These are phyloP conservation scores for Daldinia vernicosa DNA, from an alignment of 495 filamentous ascomycete genomes.

Conservation along the genomic window DNA sequence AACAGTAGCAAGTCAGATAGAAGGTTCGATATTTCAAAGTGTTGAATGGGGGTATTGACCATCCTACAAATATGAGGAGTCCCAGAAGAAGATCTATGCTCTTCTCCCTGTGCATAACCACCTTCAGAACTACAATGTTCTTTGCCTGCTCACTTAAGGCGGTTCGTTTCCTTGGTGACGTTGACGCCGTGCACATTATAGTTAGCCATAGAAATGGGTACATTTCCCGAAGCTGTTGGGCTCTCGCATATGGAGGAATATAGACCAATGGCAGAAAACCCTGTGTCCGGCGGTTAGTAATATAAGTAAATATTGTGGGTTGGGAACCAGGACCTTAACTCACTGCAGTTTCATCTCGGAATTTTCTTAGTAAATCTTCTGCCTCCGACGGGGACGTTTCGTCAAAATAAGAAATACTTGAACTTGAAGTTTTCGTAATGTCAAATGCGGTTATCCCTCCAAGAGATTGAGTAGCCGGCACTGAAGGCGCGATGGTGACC, in stretches of 20 bases:
- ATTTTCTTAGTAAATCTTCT: neutral
- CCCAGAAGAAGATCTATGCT: neutral
- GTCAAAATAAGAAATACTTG: neutral
- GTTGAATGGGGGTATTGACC: neutral
- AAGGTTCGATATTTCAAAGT: neutral
- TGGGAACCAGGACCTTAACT: neutral
- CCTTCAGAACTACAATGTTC: neutral
- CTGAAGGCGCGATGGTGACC: slow-evolving; percentile 3
- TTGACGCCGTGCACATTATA: neutral
- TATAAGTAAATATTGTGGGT: neutral
- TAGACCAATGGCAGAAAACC: neutral
- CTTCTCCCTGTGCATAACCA: neutral
- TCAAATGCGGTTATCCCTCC: neutral
- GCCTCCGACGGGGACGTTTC: neutral
- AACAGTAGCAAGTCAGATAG: neutral
- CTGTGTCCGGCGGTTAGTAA: neutral
- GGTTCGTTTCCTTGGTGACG: neutral
- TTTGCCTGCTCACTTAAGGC: neutral
- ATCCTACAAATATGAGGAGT: neutral
- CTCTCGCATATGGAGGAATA: neutral
- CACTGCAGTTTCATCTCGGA: neutral
- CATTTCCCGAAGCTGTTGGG: neutral
- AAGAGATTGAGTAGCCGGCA: slow-evolving; percentile 10
- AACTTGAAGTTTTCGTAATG: neutral
- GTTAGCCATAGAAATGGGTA: neutral